Base-by-base conservation (phyloP, 202 grass and related monocot species). In the Thinopyrum obtusiflorum region DNA sequence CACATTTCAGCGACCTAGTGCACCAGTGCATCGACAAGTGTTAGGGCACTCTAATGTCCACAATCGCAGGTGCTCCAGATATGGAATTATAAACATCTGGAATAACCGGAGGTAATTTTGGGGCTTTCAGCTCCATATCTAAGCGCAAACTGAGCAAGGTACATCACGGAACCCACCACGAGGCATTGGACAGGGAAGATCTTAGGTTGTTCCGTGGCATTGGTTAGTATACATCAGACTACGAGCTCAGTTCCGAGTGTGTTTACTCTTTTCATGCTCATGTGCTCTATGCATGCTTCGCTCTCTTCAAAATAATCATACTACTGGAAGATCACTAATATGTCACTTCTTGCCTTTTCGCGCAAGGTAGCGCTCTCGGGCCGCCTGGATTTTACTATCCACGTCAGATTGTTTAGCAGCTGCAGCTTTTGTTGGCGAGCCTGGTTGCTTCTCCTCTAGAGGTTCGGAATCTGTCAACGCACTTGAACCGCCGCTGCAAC, bases 371-470 rank as follows among this genome's bases (percentile, higher is more conserved):
- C 95, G 93, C 61, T 95, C 93, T 28, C 93, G 91, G 35, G 95
- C 95, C 27, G 91, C 92, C 79, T 95, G 95, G 76, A 98, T 98
- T 89, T 95, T 98, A 81, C 71, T 88, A 25, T 98, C 91, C 62
- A 92, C 68, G 8, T 92, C 86, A 84, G 89, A 72, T 88, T 90
- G 81, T 59, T 83, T 90, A 65, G 47, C 49, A 88, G 74, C 88
- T n/a, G 31, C 26, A 13, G 55, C 83, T 77, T 76, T 79, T 49
- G 68, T 82, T 1, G 74, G 27, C 14, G 24, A 65, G 60, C 39
- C 76, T 13, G n/a, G 77, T 63, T 51, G 73, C 23, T 70, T 68
- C 40, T 87, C 68, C 37, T 79, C 62, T 18, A 57, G 59, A 72
- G 71, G 76, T 86, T 84, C 70, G 39, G 40, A 75, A 32, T 68